Evolutionary conservation across 768 basidiomycete species (phyloP).

Genomic region (Holtermannia corniformis): DNA sequence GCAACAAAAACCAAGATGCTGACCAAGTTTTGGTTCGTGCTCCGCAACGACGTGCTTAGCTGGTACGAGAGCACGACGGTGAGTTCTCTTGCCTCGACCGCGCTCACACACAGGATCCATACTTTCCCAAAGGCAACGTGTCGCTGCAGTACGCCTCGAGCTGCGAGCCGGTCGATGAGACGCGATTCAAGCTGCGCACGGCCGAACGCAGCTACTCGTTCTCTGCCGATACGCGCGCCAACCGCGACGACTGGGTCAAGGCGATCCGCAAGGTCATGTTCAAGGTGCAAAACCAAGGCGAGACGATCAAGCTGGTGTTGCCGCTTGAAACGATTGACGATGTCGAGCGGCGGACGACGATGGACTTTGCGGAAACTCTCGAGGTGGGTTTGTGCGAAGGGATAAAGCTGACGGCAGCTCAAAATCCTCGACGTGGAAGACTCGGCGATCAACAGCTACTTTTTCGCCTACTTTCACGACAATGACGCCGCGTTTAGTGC

Average conservation of each 20-base stretch:
- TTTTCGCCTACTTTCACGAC: conserved; percentile 90
- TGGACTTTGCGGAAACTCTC: conserved; percentile 94
- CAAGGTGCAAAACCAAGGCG: conserved; percentile 91
- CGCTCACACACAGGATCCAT: conserved; percentile 63
- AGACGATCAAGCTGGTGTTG: conserved; percentile 95
- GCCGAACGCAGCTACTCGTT: conserved; percentile 55
- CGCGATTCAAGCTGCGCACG: conserved; percentile 71
- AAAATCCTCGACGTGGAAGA: conserved; percentile 66
- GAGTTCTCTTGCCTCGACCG: conserved; percentile 29
- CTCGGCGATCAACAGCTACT: conserved; percentile 61
- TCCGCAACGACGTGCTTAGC: conserved; percentile 89
- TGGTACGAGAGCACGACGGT: conserved; percentile 95
- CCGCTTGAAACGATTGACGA: conserved; percentile 83
- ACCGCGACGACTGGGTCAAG: conserved; percentile 65
- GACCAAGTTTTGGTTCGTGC: conserved; percentile 91
- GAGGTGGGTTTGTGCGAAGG: conserved; percentile 47
- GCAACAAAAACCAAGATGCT: conserved; percentile 80
- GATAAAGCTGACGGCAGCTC: conserved; percentile 37
- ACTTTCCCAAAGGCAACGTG: conserved; percentile 94
- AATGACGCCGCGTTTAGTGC: conserved; percentile 64
- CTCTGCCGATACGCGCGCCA: conserved; percentile 32
- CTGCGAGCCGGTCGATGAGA: conserved; percentile 70
- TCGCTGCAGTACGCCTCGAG: conserved; percentile 86
- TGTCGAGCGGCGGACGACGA: conserved; percentile 73
- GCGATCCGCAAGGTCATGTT: conserved; percentile 85